Base-by-base conservation (phyloP, 352 stramenopile genomes). In the Pythium dissotocum region DNA sequence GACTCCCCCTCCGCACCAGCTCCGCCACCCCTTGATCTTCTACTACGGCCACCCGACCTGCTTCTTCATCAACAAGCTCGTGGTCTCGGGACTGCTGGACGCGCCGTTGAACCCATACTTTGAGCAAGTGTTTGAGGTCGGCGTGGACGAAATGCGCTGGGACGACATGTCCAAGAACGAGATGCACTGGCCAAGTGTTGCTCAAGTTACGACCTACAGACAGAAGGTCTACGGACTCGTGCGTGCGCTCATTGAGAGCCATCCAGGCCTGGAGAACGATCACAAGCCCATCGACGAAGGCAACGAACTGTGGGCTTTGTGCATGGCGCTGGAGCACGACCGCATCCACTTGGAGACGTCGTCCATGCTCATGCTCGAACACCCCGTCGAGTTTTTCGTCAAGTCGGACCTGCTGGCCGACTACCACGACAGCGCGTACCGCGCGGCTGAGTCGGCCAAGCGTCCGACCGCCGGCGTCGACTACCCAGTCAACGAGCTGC, bases 131-230 rank as follows among this genome's bases (percentile, higher is more conserved):
- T 98, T 98, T 65, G 96, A 99, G 71, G 94, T 98, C 49, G 97
- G 97, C 58, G 97, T 99, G 16, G 97, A 99, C 71, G 97, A 99
- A 75, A 99, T 99, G 97, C 85, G 94, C 33, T 99, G 97, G 97
- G 97, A 99, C 75, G 96, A 99, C 76, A 98, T 99, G 91, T 94
- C 87, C 69, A 98, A 98, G 80, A 98, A 99, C 74, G 91, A 98
- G 60, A 91, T 98, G 93, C 56, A 93, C 1, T 99, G 96, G 96
- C 96, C 95, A 26, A 87, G 71, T 7, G 88, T 98, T 52, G 70
- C 65, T 9, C 90, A 98, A 56, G 94, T 98, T 26, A 84, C 93
- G 53, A 86, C 81, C 26, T 99, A 99, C 81, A 89, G 96, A 12
- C 88, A 88, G 59, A 54, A 96, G 55, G 94, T 98, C 9, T 98